Conservation (phyloP, 176 grass and related monocot species). For the Tillandsia fasciculata region DNA sequence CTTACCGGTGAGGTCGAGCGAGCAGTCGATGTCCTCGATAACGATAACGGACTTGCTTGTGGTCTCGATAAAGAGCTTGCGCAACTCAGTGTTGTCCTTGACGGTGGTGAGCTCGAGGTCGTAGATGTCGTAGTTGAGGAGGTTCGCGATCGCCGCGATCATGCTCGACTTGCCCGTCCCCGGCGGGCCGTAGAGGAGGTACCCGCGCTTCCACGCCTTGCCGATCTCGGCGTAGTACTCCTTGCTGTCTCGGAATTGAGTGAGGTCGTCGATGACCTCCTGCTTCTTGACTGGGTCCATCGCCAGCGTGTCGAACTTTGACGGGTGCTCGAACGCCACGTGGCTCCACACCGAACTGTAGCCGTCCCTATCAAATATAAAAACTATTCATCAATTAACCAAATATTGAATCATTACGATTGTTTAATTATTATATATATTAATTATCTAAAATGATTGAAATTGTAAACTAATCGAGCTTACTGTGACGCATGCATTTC, state of each 20-base stretch:
- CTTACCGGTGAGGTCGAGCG: constrained; percentile 51
- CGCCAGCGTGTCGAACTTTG: constrained; percentile 47
- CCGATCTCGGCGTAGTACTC: constrained; percentile 56
- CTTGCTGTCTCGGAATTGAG: constrained; percentile 38
- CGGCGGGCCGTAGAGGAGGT: constrained; percentile 29
- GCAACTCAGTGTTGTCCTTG: constrained; percentile 56
- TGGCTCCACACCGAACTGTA: constrained; percentile 47
- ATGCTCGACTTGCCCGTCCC: constrained; percentile 81
- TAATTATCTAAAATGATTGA: no score
- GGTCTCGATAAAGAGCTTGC: constrained; percentile 71
- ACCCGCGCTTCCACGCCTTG: constrained; percentile 57
- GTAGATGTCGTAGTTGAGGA: constrained; percentile 58
- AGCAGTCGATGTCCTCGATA: constrained; percentile 67
- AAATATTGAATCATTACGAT: no score
- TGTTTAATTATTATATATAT: no score
- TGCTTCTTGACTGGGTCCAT: constrained; percentile 45
- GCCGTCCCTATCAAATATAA: not conserved
- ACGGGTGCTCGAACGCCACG: constrained; percentile 57
- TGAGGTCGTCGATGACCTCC: constrained; percentile 41
- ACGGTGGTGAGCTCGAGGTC: constrained; percentile 54
- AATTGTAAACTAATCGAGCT: no score
- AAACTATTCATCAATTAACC: no score
- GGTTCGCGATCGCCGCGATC: constrained; percentile 70
- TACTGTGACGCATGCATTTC: no score
- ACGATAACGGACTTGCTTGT: constrained; percentile 65